Conservation (phyloP, 2,329 filamentous ascomycete species). For the Neonectria faginata region DNA sequence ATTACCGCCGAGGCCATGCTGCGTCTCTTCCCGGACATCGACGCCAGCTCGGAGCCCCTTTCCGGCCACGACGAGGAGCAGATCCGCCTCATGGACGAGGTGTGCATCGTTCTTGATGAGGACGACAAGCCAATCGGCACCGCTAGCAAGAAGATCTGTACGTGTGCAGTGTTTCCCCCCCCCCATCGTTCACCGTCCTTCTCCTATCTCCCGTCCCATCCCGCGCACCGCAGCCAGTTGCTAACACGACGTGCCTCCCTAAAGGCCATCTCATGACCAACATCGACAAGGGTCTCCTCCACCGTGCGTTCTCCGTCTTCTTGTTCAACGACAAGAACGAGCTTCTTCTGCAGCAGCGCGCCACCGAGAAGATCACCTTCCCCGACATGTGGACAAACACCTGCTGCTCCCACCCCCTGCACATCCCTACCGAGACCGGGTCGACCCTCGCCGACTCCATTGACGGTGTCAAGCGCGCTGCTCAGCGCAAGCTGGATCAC, state of each 20-base stretch:
- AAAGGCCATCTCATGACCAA: slow-evolving; percentile 98
- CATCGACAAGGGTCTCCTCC: slow-evolving; percentile 94
- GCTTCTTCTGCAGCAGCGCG: slow-evolving; percentile 93
- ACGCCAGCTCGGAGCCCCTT: slow-evolving; percentile 78
- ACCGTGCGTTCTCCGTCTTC: slow-evolving; percentile 98
- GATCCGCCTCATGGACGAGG: slow-evolving; percentile 97
- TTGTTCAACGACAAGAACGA: slow-evolving; percentile 95
- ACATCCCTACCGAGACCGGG: slow-evolving; percentile 91
- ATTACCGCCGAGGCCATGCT: slow-evolving; percentile 90
- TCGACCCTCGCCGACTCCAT: slow-evolving; percentile 83
- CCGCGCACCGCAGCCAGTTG: neutral
- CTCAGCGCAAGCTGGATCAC: slow-evolving; percentile 92
- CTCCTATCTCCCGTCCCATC: slow-evolving; percentile 1
- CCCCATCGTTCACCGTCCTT: neutral
- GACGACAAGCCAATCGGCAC: slow-evolving; percentile 94
- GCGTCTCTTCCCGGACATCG: slow-evolving; percentile 86
- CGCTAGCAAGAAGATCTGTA: slow-evolving; percentile 97
- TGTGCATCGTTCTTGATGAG: slow-evolving; percentile 96
- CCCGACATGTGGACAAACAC: slow-evolving; percentile 99
- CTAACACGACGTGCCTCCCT: slow-evolving; percentile 28
- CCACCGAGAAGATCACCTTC: slow-evolving; percentile 97
- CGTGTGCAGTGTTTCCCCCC: slow-evolving; percentile 50
- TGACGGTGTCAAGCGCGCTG: slow-evolving; percentile 88
- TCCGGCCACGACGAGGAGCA: slow-evolving; percentile 97
- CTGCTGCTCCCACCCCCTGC: slow-evolving; percentile 97